These are phyloP conservation scores for Helicocarpus griseus DNA, from an alignment of 2,329 filamentous ascomycete species.

Conservation along the genomic window DNA sequence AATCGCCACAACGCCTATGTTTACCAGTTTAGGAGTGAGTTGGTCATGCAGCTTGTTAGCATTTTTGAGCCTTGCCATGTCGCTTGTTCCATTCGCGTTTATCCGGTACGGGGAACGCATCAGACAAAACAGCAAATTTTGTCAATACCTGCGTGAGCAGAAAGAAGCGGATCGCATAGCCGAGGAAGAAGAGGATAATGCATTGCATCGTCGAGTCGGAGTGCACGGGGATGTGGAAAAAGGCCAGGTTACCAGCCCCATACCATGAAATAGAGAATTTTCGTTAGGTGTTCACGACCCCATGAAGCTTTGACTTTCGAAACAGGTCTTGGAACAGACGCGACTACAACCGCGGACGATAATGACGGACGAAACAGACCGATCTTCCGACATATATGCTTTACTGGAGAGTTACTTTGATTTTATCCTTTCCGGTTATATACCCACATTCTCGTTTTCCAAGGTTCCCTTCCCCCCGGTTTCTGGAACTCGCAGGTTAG, in stretches of 20 bases:
- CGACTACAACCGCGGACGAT: neutral
- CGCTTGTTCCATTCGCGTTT: slow-evolving; percentile 33
- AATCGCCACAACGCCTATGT: slow-evolving; percentile 39
- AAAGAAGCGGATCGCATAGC: slow-evolving; percentile 19
- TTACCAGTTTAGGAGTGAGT: slow-evolving; percentile 29
- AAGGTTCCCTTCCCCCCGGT: no score
- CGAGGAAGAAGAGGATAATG: slow-evolving; percentile 23
- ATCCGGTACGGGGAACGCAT: slow-evolving; percentile 32
- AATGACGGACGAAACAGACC: neutral
- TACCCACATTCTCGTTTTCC: no score
- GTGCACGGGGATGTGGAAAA: slow-evolving; percentile 2
- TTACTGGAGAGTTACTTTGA: no score
- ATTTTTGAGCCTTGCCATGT: slow-evolving; percentile 30
- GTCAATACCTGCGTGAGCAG: slow-evolving; percentile 24
- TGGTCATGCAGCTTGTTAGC: slow-evolving; percentile 36
- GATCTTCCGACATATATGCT: no score
- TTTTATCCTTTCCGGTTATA: no score
- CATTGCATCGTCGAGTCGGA: neutral
- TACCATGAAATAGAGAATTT: neutral
- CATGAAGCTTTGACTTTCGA: neutral
- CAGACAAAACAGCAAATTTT: slow-evolving; percentile 33
- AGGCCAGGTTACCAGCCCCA: neutral
- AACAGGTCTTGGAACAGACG: neutral
- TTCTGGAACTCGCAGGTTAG: no score
- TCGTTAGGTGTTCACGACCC: neutral